phyloP scores from a whole-genome alignment of 1,284 basidiomycete genomes.

The Trametes polyzona region DNA sequence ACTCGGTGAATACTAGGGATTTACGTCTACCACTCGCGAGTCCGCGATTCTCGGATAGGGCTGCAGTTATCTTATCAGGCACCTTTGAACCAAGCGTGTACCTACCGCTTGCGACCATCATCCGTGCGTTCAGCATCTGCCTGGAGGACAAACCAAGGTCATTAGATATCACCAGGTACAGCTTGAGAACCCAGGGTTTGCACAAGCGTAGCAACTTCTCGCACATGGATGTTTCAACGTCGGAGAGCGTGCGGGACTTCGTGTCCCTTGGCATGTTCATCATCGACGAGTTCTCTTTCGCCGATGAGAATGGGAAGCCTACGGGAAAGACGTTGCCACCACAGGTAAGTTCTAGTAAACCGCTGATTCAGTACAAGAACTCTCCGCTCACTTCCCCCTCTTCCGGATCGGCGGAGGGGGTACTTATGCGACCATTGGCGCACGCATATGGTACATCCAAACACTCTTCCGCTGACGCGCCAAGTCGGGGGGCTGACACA shows the following conservation, averaged over 20 bases:
- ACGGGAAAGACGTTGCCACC: constrained; percentile 48
- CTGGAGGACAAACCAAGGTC: no score
- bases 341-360: constrained; percentile 58
- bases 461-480: not conserved
- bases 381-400: not conserved
- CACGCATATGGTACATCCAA: constrained; percentile 80
- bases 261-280: constrained; percentile 88
- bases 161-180: no score
- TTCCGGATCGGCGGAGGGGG: constrained; percentile 88
- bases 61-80: not conserved
- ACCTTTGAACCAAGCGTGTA: not conserved
- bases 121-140: no score
- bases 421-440: constrained; percentile 77
- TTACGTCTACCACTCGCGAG: not conserved
- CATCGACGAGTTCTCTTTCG: constrained; percentile 78
- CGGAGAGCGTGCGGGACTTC: constrained; percentile 39
- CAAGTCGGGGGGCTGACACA: not conserved
- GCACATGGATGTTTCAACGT: not conserved
- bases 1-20: constrained; percentile 6
- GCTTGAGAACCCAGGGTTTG: no score
- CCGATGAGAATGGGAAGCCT: constrained; percentile 57
- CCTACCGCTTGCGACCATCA: no score
- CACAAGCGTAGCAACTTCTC: not conserved
- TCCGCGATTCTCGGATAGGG: not conserved
- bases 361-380: not conserved